phyloP scores from a whole-genome alignment of 1,284 basidiomycete species.

The Tilletia indica region DNA sequence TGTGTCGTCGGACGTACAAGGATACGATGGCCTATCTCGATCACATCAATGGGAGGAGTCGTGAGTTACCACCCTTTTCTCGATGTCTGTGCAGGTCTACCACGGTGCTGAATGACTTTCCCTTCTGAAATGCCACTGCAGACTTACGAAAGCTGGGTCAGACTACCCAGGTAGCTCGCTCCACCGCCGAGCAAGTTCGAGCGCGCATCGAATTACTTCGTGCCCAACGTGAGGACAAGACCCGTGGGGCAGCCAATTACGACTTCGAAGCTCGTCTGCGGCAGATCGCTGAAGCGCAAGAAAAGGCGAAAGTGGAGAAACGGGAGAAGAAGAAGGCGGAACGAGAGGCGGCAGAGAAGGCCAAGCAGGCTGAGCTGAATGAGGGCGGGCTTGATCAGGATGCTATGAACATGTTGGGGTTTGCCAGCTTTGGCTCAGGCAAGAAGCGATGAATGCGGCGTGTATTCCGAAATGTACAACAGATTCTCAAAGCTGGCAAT shows the following conservation, averaged over 20 bases:
- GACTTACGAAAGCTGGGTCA: constrained; percentile 90
- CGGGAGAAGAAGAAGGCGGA: constrained; percentile 63
- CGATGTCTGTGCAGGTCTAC: not conserved
- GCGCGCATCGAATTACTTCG: constrained; percentile 82
- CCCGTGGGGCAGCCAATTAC: constrained; percentile 59
- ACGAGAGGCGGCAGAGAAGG: constrained; percentile 20
- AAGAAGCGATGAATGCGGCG: not conserved
- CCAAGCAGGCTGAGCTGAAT: not conserved
- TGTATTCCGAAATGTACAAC: too few relatives aligned
- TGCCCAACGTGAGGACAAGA: constrained; percentile 20
- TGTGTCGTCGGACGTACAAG: constrained; percentile 72
- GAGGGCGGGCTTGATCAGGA: constrained; percentile 61
- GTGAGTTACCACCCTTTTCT: constrained; percentile 62
- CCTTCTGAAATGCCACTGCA: constrained; percentile 50
- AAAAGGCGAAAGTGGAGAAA: constrained; percentile 59
- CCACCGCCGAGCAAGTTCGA: constrained; percentile 86
- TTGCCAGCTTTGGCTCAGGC: constrained; percentile 75
- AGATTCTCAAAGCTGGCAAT: too few relatives aligned
- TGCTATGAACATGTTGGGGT: constrained; percentile 86
- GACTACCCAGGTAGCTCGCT: constrained; percentile 83
- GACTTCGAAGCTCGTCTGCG: constrained; percentile 87
- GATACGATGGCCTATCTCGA: constrained; percentile 90
- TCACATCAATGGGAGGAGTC: constrained; percentile 89
- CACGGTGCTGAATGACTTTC: not conserved
- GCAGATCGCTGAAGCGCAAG: constrained; percentile 68